These are phyloP conservation scores for Uronychia setigera DNA, from an alignment of 73 alveolate species.

Conservation along the genomic window DNA sequence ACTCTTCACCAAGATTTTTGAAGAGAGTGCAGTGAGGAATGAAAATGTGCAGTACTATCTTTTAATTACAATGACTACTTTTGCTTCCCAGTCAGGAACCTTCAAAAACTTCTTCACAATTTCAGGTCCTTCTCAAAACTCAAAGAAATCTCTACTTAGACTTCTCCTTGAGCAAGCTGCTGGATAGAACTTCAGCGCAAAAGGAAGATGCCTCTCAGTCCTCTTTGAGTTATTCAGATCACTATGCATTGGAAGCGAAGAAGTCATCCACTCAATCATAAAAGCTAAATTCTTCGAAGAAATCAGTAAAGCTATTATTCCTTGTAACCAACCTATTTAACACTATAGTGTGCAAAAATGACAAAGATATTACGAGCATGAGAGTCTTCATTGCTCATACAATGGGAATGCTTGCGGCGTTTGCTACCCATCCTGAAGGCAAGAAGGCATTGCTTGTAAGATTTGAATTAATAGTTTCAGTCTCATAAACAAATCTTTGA, in stretches of 20 bases:
- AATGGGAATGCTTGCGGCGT: slow-evolving; percentile 35
- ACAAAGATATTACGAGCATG: slow-evolving; percentile 39
- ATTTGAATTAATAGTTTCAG: too few relatives aligned
- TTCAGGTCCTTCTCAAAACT: neutral
- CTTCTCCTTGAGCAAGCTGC: slow-evolving; percentile 12
- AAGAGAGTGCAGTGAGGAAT: slow-evolving; percentile 22
- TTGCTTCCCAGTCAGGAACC: slow-evolving; percentile 28
- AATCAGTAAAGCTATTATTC: slow-evolving; percentile 1
- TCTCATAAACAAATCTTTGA: slow-evolving; percentile 31
- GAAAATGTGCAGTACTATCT: slow-evolving; percentile 8
- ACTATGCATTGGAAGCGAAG: slow-evolving; percentile 31
- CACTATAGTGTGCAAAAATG: slow-evolving; percentile 29
- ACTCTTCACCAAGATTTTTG: slow-evolving; percentile 22
- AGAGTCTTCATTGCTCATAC: slow-evolving; percentile 13
- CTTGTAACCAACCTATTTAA: slow-evolving; percentile 5
- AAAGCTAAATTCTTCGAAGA: slow-evolving; percentile 36
- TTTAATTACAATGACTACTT: slow-evolving; percentile 30
- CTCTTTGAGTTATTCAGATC: slow-evolving; percentile 17
- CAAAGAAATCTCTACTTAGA: slow-evolving; percentile 30
- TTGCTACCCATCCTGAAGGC: slow-evolving; percentile 42
- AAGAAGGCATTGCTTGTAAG: neutral
- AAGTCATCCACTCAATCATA: slow-evolving; percentile 34
- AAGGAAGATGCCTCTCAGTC: neutral
- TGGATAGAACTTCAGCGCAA: neutral
- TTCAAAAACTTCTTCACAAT: slow-evolving; percentile 41